These are phyloP conservation scores for Emergomyces africanus DNA, from an alignment of 2,329 filamentous ascomycete genomes.

Conservation along the genomic window DNA sequence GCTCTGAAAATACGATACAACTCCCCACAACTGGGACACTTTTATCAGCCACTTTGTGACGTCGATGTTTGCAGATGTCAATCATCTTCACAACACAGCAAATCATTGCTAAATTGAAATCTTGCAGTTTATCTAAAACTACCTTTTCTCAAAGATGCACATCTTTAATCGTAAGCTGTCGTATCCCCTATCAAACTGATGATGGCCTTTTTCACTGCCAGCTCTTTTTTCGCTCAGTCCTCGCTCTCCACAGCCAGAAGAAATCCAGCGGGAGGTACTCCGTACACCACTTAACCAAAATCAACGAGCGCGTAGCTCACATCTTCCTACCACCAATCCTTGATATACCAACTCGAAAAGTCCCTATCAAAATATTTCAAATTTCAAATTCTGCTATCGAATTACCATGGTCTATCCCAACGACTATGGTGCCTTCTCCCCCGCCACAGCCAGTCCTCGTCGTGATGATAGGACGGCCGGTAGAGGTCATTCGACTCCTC, in stretches of 20 bases:
- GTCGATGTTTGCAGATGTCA: background rate
- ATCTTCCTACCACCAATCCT: background rate
- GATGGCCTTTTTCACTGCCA: background rate
- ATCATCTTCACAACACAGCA: background rate
- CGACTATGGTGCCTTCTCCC: background rate
- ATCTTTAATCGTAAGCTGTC: background rate
- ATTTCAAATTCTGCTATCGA: background rate
- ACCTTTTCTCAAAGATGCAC: background rate
- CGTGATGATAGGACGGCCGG: background rate
- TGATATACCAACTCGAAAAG: background rate
- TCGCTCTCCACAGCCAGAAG: background rate
- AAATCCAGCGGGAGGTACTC: background rate
- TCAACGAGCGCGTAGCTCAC: background rate
- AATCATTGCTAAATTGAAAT: background rate
- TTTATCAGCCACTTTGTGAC: constrained; percentile 3
- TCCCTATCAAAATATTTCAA: background rate
- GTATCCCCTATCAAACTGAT: background rate
- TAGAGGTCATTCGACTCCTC: constrained; percentile 13
- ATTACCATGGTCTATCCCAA: background rate
- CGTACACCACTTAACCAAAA: background rate
- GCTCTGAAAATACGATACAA: background rate
- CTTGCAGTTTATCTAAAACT: background rate
- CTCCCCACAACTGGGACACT: background rate
- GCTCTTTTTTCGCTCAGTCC: background rate
- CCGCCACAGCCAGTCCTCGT: background rate